These are phyloP conservation scores for Dryadomyces quercus-mongolicae DNA, from an alignment of 2,329 filamentous ascomycete genomes.

Conservation along the genomic window DNA sequence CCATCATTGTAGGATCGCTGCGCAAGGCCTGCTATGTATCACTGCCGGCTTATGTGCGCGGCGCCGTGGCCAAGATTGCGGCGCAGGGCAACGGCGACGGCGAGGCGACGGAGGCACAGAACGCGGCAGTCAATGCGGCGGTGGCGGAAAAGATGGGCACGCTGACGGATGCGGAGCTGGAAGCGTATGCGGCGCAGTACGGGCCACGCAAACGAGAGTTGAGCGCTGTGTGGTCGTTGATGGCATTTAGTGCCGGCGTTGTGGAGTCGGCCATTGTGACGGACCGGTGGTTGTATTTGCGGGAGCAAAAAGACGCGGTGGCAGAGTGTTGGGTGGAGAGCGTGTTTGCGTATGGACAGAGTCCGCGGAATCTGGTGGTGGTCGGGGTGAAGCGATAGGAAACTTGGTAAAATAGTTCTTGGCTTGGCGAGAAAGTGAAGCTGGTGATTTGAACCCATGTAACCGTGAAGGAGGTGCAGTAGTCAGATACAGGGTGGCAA, in stretches of 20 bases:
- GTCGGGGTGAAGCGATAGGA: constrained; percentile 64
- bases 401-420: not conserved
- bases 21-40: constrained; percentile 67
- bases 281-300: constrained; percentile 80
- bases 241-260: constrained; percentile 87
- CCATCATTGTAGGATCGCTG: constrained; percentile 78
- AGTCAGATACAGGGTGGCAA: too few species aligned
- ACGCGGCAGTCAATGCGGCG: constrained; percentile 22
- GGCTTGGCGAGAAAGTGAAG: too few species aligned
- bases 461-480: too few species aligned
- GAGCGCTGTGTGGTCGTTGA: constrained; percentile 81
- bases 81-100: constrained; percentile 9
- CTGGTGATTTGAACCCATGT: too few species aligned
- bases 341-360: constrained; percentile 78
- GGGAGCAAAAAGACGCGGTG: constrained; percentile 60
- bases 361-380: constrained; percentile 84
- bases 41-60: constrained; percentile 66
- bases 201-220: constrained; percentile 61
- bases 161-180: constrained; percentile 66
- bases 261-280: constrained; percentile 83
- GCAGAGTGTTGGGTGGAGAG: constrained; percentile 79
- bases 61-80: constrained; percentile 62
- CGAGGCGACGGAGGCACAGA: constrained; percentile 19
- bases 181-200: constrained; percentile 55
- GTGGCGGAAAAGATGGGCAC: constrained; percentile 52